phyloP scores from a whole-genome alignment of 2,329 filamentous ascomycete species.

The Botryosphaeria dothidea region DNA sequence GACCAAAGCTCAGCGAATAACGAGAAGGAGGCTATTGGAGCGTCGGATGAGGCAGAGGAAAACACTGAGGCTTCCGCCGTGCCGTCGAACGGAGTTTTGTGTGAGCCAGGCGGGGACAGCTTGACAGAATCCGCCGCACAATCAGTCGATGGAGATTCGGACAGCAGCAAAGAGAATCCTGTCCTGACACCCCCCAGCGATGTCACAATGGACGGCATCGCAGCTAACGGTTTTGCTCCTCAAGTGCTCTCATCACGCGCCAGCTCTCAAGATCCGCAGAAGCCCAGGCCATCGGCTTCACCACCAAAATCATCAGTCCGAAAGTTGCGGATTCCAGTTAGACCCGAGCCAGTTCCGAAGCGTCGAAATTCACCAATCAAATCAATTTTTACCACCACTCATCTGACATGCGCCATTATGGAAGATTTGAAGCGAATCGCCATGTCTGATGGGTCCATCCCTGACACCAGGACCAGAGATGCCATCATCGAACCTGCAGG shows the following conservation, averaged over 20 bases:
- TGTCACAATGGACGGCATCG: not conserved
- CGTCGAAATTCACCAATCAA: not conserved
- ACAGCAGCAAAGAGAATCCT: not conserved
- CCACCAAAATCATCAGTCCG: not conserved
- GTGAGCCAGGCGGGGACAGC: not conserved
- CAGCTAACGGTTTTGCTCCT: not conserved
- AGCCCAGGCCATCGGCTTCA: not conserved
- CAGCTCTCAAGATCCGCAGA: not conserved
- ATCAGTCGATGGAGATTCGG: not conserved
- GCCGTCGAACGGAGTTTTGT: not conserved
- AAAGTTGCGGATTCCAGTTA: not conserved
- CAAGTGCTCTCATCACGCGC: not conserved
- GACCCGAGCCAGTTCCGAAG: not conserved
- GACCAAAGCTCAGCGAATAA: not conserved
- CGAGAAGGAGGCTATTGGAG: too few relatives aligned
- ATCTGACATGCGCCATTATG: constrained; percentile 31
- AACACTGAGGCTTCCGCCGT: not conserved
- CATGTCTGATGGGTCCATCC: constrained; percentile 15
- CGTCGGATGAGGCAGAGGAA: too few relatives aligned
- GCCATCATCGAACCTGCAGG: not conserved
- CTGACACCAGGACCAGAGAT: constrained; percentile 7
- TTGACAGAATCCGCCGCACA: not conserved
- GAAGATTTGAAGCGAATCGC: constrained; percentile 31
- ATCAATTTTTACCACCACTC: constrained; percentile 23
- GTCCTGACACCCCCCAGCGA: not conserved